A percentile compares a stretch with the other conserved stretches of the same genome.
Conservation (phyloP, 805 yeast species). For the Cyberlindnera meyerae region DNA sequence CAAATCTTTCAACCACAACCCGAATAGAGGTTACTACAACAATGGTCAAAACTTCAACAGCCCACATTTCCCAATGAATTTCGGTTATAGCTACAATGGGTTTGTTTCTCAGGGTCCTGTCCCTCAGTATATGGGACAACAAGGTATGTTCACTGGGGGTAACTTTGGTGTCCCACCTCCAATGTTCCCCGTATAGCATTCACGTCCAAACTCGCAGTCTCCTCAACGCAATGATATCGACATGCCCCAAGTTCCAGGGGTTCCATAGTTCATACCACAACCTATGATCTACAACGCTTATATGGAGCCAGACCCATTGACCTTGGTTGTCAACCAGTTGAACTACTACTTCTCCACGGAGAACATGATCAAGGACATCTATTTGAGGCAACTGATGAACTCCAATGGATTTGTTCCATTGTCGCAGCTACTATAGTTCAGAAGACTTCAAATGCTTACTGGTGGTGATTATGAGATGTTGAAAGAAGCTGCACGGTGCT, state of each 20-base stretch:
- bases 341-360: slow-evolving; percentile 89
- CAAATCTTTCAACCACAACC: neutral
- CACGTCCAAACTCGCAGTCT: slow-evolving; percentile 21
- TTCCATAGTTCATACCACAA: slow-evolving; percentile 11
- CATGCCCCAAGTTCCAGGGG: slow-evolving; percentile 2
- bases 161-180: neutral
- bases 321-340: slow-evolving; percentile 49
- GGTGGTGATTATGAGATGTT: slow-evolving; percentile 45
- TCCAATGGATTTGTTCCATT: slow-evolving; percentile 68
- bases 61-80: neutral
- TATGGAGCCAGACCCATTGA: slow-evolving; percentile 16
- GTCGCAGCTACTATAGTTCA: slow-evolving; percentile 58
- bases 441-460: slow-evolving; percentile 63
- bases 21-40: neutral
- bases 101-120: too few species aligned
- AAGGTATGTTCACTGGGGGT: neutral
- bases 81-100: too few species aligned
- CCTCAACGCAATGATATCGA: slow-evolving; percentile 13
- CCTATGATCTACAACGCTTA: slow-evolving; percentile 12
- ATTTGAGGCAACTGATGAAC: slow-evolving; percentile 76
- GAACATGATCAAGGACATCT: slow-evolving; percentile 79
- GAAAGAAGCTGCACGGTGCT: slow-evolving; percentile 12
- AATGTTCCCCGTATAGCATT: neutral
- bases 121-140: too few species aligned
- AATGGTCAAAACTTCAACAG: too few species aligned